phyloP scores from a whole-genome alignment of 2,329 filamentous ascomycete species.

The Alternaria postmessia region DNA sequence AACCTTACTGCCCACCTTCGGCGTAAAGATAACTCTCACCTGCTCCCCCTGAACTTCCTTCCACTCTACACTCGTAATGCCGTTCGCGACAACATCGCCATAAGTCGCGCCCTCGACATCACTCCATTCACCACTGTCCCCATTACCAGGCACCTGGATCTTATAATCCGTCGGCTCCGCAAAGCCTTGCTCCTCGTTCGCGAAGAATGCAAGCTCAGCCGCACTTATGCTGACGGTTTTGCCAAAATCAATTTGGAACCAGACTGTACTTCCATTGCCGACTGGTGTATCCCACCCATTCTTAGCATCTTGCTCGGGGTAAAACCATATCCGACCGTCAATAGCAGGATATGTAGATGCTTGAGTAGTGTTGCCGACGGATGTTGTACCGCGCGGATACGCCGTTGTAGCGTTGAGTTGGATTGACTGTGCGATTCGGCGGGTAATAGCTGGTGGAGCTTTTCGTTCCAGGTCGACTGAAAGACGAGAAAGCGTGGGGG shows the following conservation, averaged over 20 bases:
- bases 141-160: conserved; percentile 32
- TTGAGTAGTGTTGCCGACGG: conserved; percentile 30
- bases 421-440: conserved; percentile 49
- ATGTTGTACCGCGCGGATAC: conserved; percentile 47
- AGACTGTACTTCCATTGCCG: conserved; percentile 41
- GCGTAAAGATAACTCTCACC: conserved; percentile 46
- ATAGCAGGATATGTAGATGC: conserved; percentile 48
- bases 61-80: conserved; percentile 49
- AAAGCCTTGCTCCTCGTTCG: conserved; percentile 37
- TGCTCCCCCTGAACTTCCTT: conserved; percentile 30
- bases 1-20: conserved; percentile 42
- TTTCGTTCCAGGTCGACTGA: conserved; percentile 28
- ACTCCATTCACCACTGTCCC: conserved; percentile 33
- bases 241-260: conserved; percentile 52
- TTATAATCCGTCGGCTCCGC: conserved; percentile 41
- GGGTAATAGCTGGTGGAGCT: conserved; percentile 36
- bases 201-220: conserved; percentile 52
- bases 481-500: conserved; percentile 36
- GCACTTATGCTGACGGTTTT: conserved; percentile 32
- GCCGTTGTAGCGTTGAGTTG: conserved; percentile 41
- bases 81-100: conserved; percentile 44
- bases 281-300: conserved; percentile 51
- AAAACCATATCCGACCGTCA: conserved; percentile 54
- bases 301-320: conserved; percentile 44
- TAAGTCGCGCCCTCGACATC: conserved; percentile 37